A percentile compares a stretch with the other conserved stretches of the same genome.
Conservation (phyloP, 176 grass and related monocot species). For the Rhynchospora tenuis region DNA sequence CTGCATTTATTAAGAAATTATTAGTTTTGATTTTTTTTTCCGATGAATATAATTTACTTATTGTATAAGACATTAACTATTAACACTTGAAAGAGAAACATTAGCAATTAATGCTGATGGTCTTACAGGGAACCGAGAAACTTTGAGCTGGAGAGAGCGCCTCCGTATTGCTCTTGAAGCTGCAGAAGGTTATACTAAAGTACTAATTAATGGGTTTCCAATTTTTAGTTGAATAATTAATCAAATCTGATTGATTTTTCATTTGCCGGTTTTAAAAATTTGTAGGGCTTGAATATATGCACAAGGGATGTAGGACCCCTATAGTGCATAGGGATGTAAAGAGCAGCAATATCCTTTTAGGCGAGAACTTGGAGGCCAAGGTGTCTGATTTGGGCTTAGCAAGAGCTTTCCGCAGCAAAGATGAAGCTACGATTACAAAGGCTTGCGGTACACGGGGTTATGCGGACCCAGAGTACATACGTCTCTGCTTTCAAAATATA, state of each 20-base stretch:
- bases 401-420: conserved; percentile 5
- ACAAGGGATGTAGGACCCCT: conserved; percentile 22
- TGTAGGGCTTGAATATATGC: conserved; percentile 35
- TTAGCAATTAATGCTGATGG: neutral
- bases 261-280: neutral
- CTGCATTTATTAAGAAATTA: too few relatives aligned
- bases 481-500: neutral
- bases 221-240: neutral
- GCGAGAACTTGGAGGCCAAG: conserved; percentile 23
- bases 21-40: too few relatives aligned
- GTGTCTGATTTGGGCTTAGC: conserved; percentile 33
- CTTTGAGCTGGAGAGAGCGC: conserved; percentile 29
- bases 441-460: conserved; percentile 24
- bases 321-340: conserved; percentile 43
- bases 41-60: too few relatives aligned
- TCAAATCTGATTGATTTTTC: neutral
- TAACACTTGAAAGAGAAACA: too few relatives aligned
- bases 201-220: neutral
- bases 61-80: too few relatives aligned
- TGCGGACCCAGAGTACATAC: conserved; percentile 26
- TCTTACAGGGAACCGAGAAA: neutral
- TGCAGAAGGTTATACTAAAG: conserved; percentile 21
- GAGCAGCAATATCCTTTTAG: conserved; percentile 26
- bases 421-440: neutral
- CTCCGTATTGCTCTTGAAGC: conserved; percentile 30